Conservation (phyloP, 2,329 filamentous ascomycete genomes). For the Sclerotinia minor region DNA sequence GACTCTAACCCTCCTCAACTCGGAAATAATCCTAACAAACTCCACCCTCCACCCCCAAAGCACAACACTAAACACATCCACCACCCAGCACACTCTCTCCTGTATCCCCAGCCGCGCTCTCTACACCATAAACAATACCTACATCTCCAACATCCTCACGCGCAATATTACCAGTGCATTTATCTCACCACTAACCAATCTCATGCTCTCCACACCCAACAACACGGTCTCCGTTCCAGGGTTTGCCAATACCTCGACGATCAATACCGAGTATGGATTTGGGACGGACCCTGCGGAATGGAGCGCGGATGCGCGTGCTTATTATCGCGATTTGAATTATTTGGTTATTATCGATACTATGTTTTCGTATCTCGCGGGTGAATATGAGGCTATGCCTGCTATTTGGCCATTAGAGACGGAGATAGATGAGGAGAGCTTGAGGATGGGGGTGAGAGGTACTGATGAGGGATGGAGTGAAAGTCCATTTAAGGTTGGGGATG, state of each 20-base stretch:
- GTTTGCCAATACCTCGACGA: neutral
- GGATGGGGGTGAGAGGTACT: neutral
- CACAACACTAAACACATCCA: neutral
- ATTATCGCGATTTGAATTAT: conserved; percentile 29
- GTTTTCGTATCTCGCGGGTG: conserved; percentile 8
- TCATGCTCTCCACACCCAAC: conserved; percentile 22
- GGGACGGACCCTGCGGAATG: conserved; percentile 30
- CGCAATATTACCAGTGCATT: conserved; percentile 22
- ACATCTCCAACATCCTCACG: conserved; percentile 26
- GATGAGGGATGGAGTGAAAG: neutral
- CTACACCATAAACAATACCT: conserved; percentile 30
- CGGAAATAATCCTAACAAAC: neutral
- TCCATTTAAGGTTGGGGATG: neutral
- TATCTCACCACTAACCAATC: conserved; percentile 20
- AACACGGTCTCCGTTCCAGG: conserved; percentile 26
- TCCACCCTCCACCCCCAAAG: neutral
- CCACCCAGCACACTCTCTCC: conserved; percentile 22
- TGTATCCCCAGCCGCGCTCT: conserved; percentile 30
- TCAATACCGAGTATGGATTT: neutral
- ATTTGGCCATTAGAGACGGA: neutral
- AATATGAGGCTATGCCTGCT: neutral
- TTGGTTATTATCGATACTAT: conserved; percentile 22
- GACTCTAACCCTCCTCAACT: neutral
- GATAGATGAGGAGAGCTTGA: neutral
- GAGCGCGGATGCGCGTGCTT: conserved; percentile 21